Conservation (phyloP, 106 monocot species). For the Vanilla planifolia region DNA sequence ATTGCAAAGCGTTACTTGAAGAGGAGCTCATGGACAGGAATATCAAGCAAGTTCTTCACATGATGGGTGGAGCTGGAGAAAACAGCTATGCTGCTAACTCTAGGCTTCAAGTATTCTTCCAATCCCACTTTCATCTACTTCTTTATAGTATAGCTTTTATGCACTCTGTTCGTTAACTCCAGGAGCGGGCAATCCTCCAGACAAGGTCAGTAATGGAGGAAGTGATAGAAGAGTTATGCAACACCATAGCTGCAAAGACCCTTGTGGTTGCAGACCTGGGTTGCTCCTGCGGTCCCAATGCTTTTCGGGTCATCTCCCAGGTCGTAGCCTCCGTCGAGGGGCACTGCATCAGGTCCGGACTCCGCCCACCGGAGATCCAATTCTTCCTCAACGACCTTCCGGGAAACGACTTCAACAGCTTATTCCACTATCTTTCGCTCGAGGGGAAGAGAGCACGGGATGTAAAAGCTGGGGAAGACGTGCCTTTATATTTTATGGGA, state of each 20-base stretch:
- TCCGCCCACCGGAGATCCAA: constrained; percentile 13
- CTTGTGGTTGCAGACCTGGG: constrained; percentile 46
- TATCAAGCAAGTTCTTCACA: neutral
- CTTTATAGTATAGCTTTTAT: no score
- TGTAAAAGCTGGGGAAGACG: neutral
- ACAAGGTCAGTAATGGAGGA: constrained; percentile 22
- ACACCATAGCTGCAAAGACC: constrained; percentile 3
- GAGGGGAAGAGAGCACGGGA: neutral
- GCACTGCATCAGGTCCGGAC: neutral
- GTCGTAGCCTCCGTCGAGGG: constrained; percentile 14
- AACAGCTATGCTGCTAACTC: neutral
- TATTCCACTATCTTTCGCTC: constrained; percentile 7
- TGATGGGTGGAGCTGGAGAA: neutral
- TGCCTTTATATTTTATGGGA: constrained; percentile 22
- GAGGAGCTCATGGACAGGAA: no score
- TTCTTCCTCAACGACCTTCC: constrained; percentile 41
- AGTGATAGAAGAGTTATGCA: constrained; percentile 14
- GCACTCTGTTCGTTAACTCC: no score
- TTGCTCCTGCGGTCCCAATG: constrained; percentile 57
- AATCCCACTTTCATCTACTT: no score
- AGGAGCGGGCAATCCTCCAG: constrained; percentile 30
- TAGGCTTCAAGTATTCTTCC: neutral
- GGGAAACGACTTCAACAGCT: constrained; percentile 35
- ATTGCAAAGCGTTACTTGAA: no score
- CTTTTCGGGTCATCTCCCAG: constrained; percentile 23